Evolutionary conservation across 768 basidiomycete genomes (phyloP).

Genomic region (Mycena galopus): DNA sequence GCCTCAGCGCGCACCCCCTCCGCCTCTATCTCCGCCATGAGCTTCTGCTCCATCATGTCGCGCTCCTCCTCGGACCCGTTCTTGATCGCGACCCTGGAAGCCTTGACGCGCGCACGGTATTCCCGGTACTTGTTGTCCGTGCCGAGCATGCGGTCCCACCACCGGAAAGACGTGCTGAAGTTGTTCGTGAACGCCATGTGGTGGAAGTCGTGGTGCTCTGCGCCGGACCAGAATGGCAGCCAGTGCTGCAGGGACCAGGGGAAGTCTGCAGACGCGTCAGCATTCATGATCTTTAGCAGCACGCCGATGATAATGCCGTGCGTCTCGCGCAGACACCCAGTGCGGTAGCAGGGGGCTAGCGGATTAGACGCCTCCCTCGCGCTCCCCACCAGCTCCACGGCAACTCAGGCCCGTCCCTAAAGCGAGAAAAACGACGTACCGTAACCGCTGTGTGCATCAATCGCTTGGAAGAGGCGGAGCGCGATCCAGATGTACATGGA

Average conservation of each 20-base stretch:
- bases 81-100: constrained; percentile 70
- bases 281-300: no score
- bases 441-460: constrained; percentile 97
- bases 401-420: no score
- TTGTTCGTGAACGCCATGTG: constrained; percentile 97
- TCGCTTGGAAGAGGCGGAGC: constrained; percentile 94
- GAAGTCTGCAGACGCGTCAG: constrained; percentile 73
- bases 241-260: constrained; percentile 96
- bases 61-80: constrained; percentile 66
- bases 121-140: constrained; percentile 92
- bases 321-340: no score
- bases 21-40: constrained; percentile 78
- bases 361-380: no score
- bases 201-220: constrained; percentile 98
- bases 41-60: constrained; percentile 67
- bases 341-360: no score
- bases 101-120: constrained; percentile 77
- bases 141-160: constrained; percentile 91
- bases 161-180: constrained; percentile 94
- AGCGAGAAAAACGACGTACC: constrained; percentile 66
- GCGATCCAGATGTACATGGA: constrained; percentile 96
- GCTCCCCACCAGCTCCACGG: no score
- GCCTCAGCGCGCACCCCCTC: constrained; percentile 82
- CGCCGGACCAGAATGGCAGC: constrained; percentile 96
- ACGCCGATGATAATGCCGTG: no score